These are phyloP conservation scores for Xylaria telfairii DNA, from an alignment of 495 filamentous ascomycete genomes.

Conservation along the genomic window DNA sequence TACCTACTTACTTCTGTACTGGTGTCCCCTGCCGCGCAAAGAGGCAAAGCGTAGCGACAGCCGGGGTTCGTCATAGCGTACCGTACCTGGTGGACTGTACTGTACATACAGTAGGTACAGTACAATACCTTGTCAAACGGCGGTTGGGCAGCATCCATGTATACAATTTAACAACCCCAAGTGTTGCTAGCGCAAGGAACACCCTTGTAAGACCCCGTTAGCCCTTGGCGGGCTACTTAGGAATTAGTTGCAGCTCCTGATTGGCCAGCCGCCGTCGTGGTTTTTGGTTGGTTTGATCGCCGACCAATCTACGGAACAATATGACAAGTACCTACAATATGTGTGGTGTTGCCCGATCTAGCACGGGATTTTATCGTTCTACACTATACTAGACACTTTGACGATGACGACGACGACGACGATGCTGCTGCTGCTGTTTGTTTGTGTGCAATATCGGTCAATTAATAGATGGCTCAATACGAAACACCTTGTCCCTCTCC, in stretches of 20 bases:
- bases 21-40: not conserved
- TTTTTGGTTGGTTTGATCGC: slow-evolving; percentile 21
- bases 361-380: not conserved
- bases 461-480: not conserved
- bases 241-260: not conserved
- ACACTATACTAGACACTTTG: not conserved
- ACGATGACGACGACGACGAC: not conserved
- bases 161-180: slow-evolving; percentile 13
- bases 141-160: slow-evolving; percentile 17
- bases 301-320: slow-evolving; percentile 19
- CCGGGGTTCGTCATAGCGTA: slow-evolving; percentile 11
- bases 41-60: slow-evolving; percentile 16
- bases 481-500: not conserved
- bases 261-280: slow-evolving; percentile 3
- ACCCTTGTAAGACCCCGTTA: not conserved
- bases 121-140: not conserved
- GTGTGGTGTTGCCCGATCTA: slow-evolving; percentile 1
- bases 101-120: not conserved
- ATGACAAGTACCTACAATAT: not conserved
- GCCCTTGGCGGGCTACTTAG: slow-evolving; percentile 1
- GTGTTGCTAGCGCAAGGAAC: not conserved
- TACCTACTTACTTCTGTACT: not conserved
- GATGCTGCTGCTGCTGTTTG: not conserved
- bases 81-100: not conserved
- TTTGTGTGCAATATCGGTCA: not conserved